Percentiles rank a stretch among this genome's conserved stretches.
phyloP scores from a whole-genome alignment of 768 basidiomycete genomes.

The Rhodotorula diobovata region DNA sequence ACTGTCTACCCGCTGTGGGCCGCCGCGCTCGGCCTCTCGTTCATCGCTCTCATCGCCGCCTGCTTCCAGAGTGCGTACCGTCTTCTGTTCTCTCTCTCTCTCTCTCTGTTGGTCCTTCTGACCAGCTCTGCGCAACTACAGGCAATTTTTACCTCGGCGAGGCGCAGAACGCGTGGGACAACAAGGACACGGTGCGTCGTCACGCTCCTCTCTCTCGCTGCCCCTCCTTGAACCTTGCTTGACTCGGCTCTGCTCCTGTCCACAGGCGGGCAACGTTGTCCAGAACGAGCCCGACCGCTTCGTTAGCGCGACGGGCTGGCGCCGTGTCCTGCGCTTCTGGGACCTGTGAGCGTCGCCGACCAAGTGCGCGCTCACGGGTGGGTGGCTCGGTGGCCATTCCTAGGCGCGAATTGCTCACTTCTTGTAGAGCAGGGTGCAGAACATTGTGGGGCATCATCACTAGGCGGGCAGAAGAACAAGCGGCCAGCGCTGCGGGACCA shows the following conservation, averaged over 20 bases:
- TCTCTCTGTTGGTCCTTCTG: too few species aligned
- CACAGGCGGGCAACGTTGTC: slow-evolving; percentile 39
- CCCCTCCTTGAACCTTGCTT: neutral
- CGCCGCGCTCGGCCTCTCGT: slow-evolving; percentile 44
- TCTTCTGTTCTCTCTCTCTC: neutral
- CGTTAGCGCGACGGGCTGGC: neutral
- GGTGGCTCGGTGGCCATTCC: too few species aligned
- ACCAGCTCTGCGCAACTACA: slow-evolving; percentile 37
- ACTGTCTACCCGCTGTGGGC: slow-evolving; percentile 44
- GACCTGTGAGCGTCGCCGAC: too few species aligned
- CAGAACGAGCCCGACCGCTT: neutral
- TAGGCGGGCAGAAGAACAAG: too few species aligned
- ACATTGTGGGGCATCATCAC: too few species aligned
- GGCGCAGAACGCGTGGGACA: slow-evolving; percentile 45
- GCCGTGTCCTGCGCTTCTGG: slow-evolving; percentile 20
- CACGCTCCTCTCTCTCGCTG: neutral
- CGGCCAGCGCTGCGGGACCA: too few species aligned
- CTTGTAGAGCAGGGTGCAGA: too few species aligned
- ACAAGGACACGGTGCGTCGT: slow-evolving; percentile 24
- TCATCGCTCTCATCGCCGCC: slow-evolving; percentile 45
- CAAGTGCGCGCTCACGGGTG: too few species aligned
- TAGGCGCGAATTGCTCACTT: too few species aligned
- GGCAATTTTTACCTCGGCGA: slow-evolving; percentile 46
- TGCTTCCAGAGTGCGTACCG: slow-evolving; percentile 34
- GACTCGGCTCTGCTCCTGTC: neutral